Conservation (phyloP, 179 eudicot species). For the Corrigiola litoralis region DNA sequence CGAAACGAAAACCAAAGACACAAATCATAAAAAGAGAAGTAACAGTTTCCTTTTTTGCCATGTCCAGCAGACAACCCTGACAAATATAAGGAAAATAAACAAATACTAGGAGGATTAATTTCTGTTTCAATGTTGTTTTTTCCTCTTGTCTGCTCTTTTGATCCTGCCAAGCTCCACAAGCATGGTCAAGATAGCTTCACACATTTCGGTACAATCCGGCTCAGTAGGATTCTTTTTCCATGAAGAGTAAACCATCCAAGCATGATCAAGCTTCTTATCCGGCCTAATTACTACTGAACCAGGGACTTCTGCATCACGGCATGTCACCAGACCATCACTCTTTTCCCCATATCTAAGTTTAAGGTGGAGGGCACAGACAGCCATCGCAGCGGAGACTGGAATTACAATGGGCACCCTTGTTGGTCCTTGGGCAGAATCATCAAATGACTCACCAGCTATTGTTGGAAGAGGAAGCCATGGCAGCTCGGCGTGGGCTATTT, state of each 20-base stretch:
- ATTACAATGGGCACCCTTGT: slow-evolving; percentile 59
- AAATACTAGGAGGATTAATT: no score
- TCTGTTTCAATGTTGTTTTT: neutral
- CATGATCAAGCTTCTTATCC: slow-evolving; percentile 69
- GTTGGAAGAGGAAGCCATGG: slow-evolving; percentile 60
- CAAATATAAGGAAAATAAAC: no score
- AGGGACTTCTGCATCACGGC: slow-evolving; percentile 94
- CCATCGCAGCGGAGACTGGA: slow-evolving; percentile 83
- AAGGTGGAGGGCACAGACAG: slow-evolving; percentile 68
- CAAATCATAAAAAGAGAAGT: no score
- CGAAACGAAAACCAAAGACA: no score
- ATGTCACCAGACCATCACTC: slow-evolving; percentile 87
- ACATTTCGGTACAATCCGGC: slow-evolving; percentile 74
- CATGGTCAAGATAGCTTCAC: slow-evolving; percentile 77
- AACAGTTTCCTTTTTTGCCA: no score
- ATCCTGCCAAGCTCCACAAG: slow-evolving; percentile 65
- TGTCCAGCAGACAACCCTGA: no score
- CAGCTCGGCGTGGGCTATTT: slow-evolving; percentile 86
- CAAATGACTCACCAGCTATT: slow-evolving; percentile 18
- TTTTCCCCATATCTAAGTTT: slow-evolving; percentile 79
- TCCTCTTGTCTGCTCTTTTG: slow-evolving; percentile 1
- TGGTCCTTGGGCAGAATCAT: slow-evolving; percentile 26
- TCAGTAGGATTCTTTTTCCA: slow-evolving; percentile 57
- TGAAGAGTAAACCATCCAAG: slow-evolving; percentile 91
- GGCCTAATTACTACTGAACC: slow-evolving; percentile 88